A percentile compares a stretch with the other conserved stretches of the same genome.
Conservation (phyloP, 352 stramenopile genomes). For the Pilasporangium apinafurcum region DNA sequence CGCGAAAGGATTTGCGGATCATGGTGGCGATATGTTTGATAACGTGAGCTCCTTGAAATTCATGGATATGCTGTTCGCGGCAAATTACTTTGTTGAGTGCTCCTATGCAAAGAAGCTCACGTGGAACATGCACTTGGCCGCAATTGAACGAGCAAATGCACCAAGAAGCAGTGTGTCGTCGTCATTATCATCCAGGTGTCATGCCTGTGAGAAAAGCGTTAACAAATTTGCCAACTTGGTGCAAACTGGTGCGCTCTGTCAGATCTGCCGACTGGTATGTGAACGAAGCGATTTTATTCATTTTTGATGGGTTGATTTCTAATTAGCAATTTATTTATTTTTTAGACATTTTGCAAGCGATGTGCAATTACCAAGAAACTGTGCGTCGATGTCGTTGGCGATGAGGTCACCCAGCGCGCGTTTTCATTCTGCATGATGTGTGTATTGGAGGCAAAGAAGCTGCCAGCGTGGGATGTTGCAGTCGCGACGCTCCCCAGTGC, state of each 20-base stretch:
- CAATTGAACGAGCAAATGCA: conserved; percentile 4
- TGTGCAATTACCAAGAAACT: conserved; percentile 54
- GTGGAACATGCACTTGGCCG: conserved; percentile 36
- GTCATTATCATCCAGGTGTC: conserved; percentile 4
- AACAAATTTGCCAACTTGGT: conserved; percentile 12
- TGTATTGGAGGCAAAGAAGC: neutral
- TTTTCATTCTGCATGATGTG: conserved; percentile 4
- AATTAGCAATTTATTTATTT: no score
- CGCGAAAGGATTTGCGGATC: conserved; percentile 45
- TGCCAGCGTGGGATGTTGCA: conserved; percentile 32
- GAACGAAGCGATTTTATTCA: no score
- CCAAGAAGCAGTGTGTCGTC: neutral
- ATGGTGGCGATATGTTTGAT: conserved; percentile 33
- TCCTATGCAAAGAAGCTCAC: conserved; percentile 52
- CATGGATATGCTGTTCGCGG: conserved; percentile 35
- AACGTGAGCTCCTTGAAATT: conserved; percentile 26
- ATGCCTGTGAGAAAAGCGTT: conserved; percentile 17
- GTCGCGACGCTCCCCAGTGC: conserved; percentile 1
- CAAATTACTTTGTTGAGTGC: conserved; percentile 31
- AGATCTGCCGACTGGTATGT: conserved; percentile 26
- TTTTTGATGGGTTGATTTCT: no score
- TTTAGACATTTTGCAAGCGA: conserved; percentile 27
- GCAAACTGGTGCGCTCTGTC: conserved; percentile 17
- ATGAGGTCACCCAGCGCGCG: neutral
- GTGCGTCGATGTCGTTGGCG: conserved; percentile 32